Percentiles rank a stretch among this genome's conserved stretches.
Conservation (phyloP, 805 yeast genomes). For the Candida methanosorbosa region DNA sequence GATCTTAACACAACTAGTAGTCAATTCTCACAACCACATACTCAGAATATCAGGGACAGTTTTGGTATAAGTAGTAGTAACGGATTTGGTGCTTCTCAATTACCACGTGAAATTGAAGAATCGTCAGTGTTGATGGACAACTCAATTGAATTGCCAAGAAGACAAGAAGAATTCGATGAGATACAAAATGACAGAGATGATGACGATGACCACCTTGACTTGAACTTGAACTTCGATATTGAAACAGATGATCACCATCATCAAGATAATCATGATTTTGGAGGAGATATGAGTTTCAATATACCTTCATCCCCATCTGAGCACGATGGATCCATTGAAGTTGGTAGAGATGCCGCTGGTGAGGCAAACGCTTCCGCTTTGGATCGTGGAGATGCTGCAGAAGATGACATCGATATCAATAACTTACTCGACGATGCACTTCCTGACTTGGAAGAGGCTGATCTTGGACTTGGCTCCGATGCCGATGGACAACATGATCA, state of each 20-base stretch:
- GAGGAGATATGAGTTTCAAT: conserved; percentile 5
- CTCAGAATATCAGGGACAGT: background rate
- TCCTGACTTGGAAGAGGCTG: conserved; percentile 21
- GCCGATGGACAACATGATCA: conserved; percentile 3
- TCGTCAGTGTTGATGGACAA: conserved; percentile 28
- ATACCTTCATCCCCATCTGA: conserved; percentile 5
- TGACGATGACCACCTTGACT: conserved; percentile 20
- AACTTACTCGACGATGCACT: conserved; percentile 33
- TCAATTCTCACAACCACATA: too few species aligned
- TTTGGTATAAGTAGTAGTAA: too few species aligned
- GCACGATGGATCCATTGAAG: conserved; percentile 38
- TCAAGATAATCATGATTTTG: too few species aligned
- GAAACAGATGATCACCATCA: conserved; percentile 10
- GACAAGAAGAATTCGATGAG: conserved; percentile 22
- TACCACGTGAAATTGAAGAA: background rate
- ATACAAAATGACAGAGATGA: conserved; percentile 22
- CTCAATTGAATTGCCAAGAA: conserved; percentile 64
- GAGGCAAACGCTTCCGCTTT: conserved; percentile 11
- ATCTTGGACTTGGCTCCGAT: conserved; percentile 10
- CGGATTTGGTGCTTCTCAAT: conserved; percentile 1
- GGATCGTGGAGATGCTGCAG: conserved; percentile 9
- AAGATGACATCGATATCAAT: too few species aligned
- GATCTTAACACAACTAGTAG: conserved; percentile 13
- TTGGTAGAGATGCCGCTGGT: conserved; percentile 36
- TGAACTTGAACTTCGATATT: conserved; percentile 25